Conservation (phyloP, 306 rosid species). For the Pyrus pyrifolia region DNA sequence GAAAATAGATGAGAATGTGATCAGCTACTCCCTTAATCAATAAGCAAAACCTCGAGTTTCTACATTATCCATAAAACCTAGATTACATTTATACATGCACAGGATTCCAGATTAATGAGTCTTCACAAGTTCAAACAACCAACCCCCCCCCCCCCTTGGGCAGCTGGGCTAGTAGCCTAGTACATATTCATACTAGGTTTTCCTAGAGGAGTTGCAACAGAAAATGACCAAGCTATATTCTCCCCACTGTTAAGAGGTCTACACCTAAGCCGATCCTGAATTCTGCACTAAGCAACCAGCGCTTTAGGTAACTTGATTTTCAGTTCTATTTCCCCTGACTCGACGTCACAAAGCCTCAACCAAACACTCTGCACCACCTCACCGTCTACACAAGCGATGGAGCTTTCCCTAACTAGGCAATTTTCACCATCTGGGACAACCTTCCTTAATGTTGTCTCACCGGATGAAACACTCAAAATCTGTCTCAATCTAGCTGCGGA, state of each 20-base stretch:
- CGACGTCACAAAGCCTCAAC: conserved; percentile 81
- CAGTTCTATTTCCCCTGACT: conserved; percentile 84
- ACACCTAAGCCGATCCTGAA: conserved; percentile 6
- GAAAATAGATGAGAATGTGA: too few species aligned
- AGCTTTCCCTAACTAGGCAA: conserved; percentile 79
- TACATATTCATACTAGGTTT: background rate
- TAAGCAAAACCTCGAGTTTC: background rate
- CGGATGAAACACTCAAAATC: conserved; percentile 49
- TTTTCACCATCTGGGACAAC: conserved; percentile 70
- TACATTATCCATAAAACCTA: background rate
- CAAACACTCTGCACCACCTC: conserved; percentile 79
- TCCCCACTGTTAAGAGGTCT: conserved; percentile 33
- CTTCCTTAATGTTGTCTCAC: conserved; percentile 66
- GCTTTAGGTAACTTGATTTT: conserved; percentile 53
- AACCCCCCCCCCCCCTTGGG: background rate
- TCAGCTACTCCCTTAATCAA: too few species aligned
- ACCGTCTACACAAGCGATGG: conserved; percentile 64
- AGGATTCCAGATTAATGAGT: background rate
- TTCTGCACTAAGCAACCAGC: conserved; percentile 28
- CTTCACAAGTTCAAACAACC: background rate
- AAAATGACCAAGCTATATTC: conserved; percentile 17
- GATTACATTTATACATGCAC: background rate
- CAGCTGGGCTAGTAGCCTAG: too few species aligned
- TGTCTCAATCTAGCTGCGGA: conserved; percentile 78
- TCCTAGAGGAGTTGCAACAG: conserved; percentile 10